Evolutionary conservation across 345 rosid species (phyloP), one percentile per base, ranked within the genome.

Genomic region (Toxicodendron radicans): DNA sequence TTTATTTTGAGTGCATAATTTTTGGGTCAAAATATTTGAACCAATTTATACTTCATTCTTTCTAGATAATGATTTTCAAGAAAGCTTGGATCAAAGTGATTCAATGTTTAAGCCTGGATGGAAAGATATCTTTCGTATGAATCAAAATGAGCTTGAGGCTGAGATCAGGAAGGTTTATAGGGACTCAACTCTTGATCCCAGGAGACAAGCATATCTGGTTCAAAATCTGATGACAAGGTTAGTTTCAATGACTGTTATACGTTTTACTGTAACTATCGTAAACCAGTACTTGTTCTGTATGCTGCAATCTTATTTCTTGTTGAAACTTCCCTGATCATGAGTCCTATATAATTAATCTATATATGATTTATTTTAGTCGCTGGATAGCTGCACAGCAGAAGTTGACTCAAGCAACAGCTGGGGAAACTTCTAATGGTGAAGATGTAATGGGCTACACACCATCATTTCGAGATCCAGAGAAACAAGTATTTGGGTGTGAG

Each of bases 101-200:
- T 87, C 78, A 70, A 90, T 84, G 83, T 94, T 94, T 87, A 92
- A 92, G 88, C 98, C 98, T 73, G 98, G 98, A 38, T 89, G 97
- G 97, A 90, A 90, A 72, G 97, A 92, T 84, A 94, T 94, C 48
- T 94, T 94, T 74, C 90, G 93, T n/a, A 86, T 89, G 91, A 89
- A 89, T 75, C 86, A 89, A 80, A 87, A 79, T 83, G 91, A 89
- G 79, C 91, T 89, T 7, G 94, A 89, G 75, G 81, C 91, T 49
- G 91, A 86, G 80, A 89, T 89, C 78, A 83, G 91, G 80, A 83
- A 87, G 77, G 94, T 89, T 79, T 87, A 84, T 62, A 80, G 75
- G 68, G 91, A 89, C 69, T 75, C 90, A 16, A 80, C 88, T 68
- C 90, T 87, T 79, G 94, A 89, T 79, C 91, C 89, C 64, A 84